phyloP scores from a whole-genome alignment of 179 eudicot genomes.

The Silene noctiflora region DNA sequence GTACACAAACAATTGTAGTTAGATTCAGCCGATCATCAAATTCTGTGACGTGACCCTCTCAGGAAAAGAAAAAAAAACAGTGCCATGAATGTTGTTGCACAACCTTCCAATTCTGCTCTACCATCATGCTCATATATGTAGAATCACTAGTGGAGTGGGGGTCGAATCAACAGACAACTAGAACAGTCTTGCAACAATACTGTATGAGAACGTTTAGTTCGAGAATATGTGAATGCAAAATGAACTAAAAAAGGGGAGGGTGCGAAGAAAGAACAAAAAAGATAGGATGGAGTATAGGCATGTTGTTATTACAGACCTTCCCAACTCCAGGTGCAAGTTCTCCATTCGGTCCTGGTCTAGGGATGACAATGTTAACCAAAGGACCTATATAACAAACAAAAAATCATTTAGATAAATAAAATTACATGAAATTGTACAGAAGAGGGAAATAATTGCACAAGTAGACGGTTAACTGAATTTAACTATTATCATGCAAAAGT shows the following conservation, averaged over 20 bases:
- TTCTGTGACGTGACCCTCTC: background rate
- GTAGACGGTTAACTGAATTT: background rate
- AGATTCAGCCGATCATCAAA: background rate
- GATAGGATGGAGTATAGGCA: background rate
- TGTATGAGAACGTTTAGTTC: background rate
- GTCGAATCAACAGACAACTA: too few species aligned
- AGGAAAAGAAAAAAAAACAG: background rate
- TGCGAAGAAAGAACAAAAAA: background rate
- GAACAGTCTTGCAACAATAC: background rate
- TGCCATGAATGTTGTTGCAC: background rate
- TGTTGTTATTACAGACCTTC: slow-evolving; percentile 32
- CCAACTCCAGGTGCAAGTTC: slow-evolving; percentile 43
- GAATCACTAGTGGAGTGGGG: too few species aligned
- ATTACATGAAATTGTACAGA: background rate
- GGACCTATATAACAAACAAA: slow-evolving; percentile 27
- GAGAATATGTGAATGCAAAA: too few species aligned
- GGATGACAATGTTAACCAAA: slow-evolving; percentile 44
- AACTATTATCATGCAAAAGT: background rate
- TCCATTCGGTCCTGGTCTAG: slow-evolving; percentile 42
- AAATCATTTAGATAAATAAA: background rate
- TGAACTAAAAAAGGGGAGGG: background rate
- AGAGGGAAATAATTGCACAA: background rate
- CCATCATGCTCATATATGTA: too few species aligned
- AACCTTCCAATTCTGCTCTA: background rate
- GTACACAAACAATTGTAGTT: background rate